Evolutionary conservation across 768 basidiomycete species (phyloP).

Genomic region (Naganishia antarctica): DNA sequence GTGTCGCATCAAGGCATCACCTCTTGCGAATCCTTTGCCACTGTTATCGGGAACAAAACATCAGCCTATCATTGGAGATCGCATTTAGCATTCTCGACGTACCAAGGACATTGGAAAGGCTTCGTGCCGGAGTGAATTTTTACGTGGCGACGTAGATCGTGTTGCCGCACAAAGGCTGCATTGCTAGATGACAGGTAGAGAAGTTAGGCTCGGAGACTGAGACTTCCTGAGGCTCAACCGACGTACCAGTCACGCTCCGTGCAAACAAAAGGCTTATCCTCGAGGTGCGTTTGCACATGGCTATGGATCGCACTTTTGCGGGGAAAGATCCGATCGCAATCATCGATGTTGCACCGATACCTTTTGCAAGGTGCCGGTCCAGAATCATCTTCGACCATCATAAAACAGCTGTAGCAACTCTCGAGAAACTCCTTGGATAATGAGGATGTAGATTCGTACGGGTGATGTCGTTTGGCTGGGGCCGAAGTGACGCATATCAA

Average conservation of each 20-base stretch:
- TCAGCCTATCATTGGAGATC: background rate
- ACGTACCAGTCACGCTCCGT: slow-evolving; percentile 50
- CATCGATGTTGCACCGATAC: slow-evolving; percentile 46
- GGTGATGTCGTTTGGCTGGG: slow-evolving; percentile 28
- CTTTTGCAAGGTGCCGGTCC: slow-evolving; percentile 39
- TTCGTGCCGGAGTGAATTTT: slow-evolving; percentile 51
- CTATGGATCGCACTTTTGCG: slow-evolving; percentile 50
- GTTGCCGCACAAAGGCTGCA: slow-evolving; percentile 52
- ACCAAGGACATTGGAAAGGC: slow-evolving; percentile 52
- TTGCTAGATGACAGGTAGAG: slow-evolving; percentile 32
- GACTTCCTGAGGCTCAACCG: background rate
- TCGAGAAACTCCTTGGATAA: slow-evolving; percentile 45
- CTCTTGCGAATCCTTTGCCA: slow-evolving; percentile 52
- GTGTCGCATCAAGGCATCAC: slow-evolving; percentile 52
- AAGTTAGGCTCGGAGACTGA: background rate
- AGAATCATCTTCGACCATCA: slow-evolving; percentile 21
- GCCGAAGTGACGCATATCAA: background rate
- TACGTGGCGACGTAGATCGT: slow-evolving; percentile 52
- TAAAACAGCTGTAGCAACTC: slow-evolving; percentile 43
- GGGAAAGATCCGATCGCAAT: slow-evolving; percentile 43
- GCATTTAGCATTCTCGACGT: slow-evolving; percentile 19
- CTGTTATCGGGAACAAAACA: slow-evolving; percentile 32
- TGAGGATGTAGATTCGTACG: slow-evolving; percentile 14
- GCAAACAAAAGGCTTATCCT: slow-evolving; percentile 53
- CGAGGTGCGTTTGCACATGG: slow-evolving; percentile 53